phyloP scores from a whole-genome alignment of 2,329 filamentous ascomycete species.

The Aspergillus thermomutatus region DNA sequence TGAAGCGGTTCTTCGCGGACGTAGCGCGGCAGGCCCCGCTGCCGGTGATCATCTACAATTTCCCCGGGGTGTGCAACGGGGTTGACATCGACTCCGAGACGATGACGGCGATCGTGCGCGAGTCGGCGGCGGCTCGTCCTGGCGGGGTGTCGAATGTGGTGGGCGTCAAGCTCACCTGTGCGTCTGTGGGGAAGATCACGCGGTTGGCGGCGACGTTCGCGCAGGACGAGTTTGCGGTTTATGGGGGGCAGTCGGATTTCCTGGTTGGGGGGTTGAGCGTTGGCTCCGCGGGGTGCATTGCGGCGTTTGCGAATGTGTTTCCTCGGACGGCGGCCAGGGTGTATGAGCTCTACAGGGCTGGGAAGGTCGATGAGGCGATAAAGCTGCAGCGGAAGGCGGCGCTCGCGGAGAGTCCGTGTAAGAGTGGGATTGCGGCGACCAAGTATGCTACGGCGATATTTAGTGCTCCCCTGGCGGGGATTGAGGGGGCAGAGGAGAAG shows the following conservation, averaged over 20 bases:
- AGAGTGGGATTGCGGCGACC: slow-evolving; percentile 63
- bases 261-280: slow-evolving; percentile 54
- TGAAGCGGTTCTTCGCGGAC: slow-evolving; percentile 59
- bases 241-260: slow-evolving; percentile 71
- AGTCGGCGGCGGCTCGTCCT: slow-evolving; percentile 28
- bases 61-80: slow-evolving; percentile 65
- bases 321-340: slow-evolving; percentile 55
- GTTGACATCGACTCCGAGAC: slow-evolving; percentile 65
- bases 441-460: slow-evolving; percentile 65
- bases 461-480: slow-evolving; percentile 57
- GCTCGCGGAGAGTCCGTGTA: slow-evolving; percentile 63
- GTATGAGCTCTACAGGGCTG: slow-evolving; percentile 59
- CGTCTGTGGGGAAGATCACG: slow-evolving; percentile 59
- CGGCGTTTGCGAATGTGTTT: slow-evolving; percentile 57
- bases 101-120: slow-evolving; percentile 52
- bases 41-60: slow-evolving; percentile 65
- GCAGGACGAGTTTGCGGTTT: slow-evolving; percentile 60
- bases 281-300: slow-evolving; percentile 55
- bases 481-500: slow-evolving; percentile 57
- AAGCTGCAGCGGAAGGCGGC: slow-evolving; percentile 60
- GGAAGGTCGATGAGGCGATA: slow-evolving; percentile 57
- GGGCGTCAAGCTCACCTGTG: slow-evolving; percentile 65
- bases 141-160: slow-evolving; percentile 54
- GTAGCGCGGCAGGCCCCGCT: slow-evolving; percentile 52
- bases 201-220: slow-evolving; percentile 53